Evolutionary conservation across 345 rosid species (phyloP).

Genomic region (Acer negundo): DNA sequence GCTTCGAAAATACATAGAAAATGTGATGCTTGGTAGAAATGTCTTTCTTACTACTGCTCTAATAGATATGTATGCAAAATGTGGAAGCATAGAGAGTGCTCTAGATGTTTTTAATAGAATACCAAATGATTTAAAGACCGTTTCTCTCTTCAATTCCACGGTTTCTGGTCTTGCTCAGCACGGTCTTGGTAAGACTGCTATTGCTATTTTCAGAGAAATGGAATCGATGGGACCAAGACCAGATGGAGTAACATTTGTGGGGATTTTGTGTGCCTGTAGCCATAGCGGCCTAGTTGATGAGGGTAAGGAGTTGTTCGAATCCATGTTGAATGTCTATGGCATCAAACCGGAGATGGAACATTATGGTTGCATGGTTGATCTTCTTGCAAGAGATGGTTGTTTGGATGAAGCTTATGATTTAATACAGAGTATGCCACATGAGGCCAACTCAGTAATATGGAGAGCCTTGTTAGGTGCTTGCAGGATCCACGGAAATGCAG

Average conservation of each 20-base stretch:
- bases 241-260: conserved; percentile 56
- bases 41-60: conserved; percentile 47
- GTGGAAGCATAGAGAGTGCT: conserved; percentile 52
- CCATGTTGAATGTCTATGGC: conserved; percentile 40
- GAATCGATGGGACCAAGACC: conserved; percentile 39
- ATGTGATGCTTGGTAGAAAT: conserved; percentile 38
- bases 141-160: conserved; percentile 53
- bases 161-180: conserved; percentile 62
- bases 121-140: conserved; percentile 28
- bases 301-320: conserved; percentile 46
- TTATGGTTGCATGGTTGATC: conserved; percentile 64
- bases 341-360: conserved; percentile 46
- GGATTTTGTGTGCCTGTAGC: conserved; percentile 56
- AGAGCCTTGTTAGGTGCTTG: conserved; percentile 46
- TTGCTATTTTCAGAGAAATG: conserved; percentile 50
- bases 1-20: conserved; percentile 33
- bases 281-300: conserved; percentile 52
- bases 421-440: conserved; percentile 47
- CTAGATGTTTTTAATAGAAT: conserved; percentile 36
- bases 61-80: conserved; percentile 62
- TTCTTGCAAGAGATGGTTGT: conserved; percentile 60
- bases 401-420: conserved; percentile 54
- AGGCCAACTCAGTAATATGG: conserved; percentile 54
- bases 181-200: conserved; percentile 42
- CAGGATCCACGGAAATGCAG: conserved; percentile 35